These are phyloP conservation scores for Trifolium dubium DNA, from an alignment of 306 rosid species.

Conservation along the genomic window DNA sequence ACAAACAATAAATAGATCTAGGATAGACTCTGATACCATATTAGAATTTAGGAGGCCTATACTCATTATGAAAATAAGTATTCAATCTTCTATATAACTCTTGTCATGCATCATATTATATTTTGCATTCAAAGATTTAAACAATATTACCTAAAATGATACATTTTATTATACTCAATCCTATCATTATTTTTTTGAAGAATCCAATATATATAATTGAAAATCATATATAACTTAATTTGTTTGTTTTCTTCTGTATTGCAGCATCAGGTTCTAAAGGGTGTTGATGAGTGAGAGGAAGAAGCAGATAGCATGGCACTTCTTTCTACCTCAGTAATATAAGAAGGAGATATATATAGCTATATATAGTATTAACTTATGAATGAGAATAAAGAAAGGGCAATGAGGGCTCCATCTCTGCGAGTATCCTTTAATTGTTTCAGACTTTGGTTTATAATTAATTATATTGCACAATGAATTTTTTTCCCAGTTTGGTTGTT, in stretches of 20 bases:
- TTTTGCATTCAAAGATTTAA: too few species aligned
- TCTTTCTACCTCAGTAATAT: neutral
- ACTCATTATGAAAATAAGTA: too few species aligned
- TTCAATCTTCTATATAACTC: neutral
- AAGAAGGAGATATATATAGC: too few species aligned
- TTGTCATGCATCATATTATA: neutral
- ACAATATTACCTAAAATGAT: too few species aligned
- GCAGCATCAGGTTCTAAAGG: slow-evolving; percentile 13
- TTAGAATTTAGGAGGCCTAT: too few species aligned
- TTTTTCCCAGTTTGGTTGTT: neutral
- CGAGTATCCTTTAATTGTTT: neutral
- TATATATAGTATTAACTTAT: neutral
- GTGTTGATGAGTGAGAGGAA: neutral
- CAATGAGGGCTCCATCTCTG: neutral
- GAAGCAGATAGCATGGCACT: slow-evolving; percentile 5
- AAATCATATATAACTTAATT: neutral
- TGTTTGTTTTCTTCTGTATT: neutral
- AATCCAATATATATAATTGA: neutral
- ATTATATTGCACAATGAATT: neutral
- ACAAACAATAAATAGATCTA: too few species aligned
- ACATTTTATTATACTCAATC: too few species aligned
- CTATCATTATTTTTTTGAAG: too few species aligned
- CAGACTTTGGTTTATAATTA: neutral
- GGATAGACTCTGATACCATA: too few species aligned
- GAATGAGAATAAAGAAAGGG: neutral